Evolutionary conservation across 768 basidiomycete species (phyloP).

Genomic region (Porphyrellus cyaneotinctus): DNA sequence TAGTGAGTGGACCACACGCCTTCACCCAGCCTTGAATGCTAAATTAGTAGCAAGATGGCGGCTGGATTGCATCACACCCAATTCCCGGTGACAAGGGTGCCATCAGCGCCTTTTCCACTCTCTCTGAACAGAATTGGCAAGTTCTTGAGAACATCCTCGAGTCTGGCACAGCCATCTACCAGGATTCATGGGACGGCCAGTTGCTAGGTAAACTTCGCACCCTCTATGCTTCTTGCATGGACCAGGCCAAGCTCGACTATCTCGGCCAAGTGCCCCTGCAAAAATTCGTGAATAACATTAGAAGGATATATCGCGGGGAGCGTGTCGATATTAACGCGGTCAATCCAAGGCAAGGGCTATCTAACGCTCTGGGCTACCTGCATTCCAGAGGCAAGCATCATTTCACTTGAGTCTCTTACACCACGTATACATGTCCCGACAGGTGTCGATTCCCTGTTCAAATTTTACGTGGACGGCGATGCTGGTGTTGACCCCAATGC

Average conservation of each 20-base stretch:
- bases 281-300: constrained; percentile 58
- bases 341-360: constrained; percentile 54
- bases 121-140: constrained; percentile 73
- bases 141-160: constrained; percentile 73
- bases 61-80: constrained; percentile 80
- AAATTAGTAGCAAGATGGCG: constrained; percentile 55
- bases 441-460: constrained; percentile 78
- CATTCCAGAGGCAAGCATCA: constrained; percentile 70
- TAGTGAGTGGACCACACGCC: constrained; percentile 50
- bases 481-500: constrained; percentile 79
- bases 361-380: constrained; percentile 77
- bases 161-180: constrained; percentile 34
- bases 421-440: constrained; percentile 1
- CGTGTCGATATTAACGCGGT: constrained; percentile 36
- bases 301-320: constrained; percentile 55
- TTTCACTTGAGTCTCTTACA: background rate
- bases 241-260: constrained; percentile 72
- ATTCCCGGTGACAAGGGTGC: constrained; percentile 82
- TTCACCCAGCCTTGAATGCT: constrained; percentile 1
- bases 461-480: constrained; percentile 87
- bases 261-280: constrained; percentile 69
- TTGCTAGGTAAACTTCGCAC: constrained; percentile 62
- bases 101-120: constrained; percentile 67
- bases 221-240: constrained; percentile 78
- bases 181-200: constrained; percentile 46